Evolutionary conservation across 179 eudicot species (phyloP).

Genomic region (Silene coronaria): DNA sequence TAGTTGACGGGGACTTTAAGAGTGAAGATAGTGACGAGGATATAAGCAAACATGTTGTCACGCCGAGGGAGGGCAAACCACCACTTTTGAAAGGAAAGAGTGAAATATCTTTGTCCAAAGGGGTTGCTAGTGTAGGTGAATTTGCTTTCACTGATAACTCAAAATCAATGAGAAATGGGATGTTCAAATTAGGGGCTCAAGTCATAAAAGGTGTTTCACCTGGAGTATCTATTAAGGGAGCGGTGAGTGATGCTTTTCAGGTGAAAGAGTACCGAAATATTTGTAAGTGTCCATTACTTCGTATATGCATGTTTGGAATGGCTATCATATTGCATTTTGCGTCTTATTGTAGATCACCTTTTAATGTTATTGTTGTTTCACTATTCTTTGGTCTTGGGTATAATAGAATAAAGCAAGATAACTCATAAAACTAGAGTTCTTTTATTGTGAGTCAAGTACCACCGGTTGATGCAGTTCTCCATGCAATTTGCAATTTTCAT

Average conservation of each 20-base stretch:
- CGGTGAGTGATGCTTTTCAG: constrained; percentile 15
- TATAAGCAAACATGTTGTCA: constrained; percentile 6
- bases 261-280: constrained; percentile 23
- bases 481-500: no score
- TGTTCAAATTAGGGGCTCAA: constrained; percentile 22
- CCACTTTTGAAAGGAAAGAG: constrained; percentile 15
- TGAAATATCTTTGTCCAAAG: constrained; percentile 1
- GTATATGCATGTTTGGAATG: neutral
- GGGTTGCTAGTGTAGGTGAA: constrained; percentile 11
- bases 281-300: constrained; percentile 10
- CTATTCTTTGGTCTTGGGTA: neutral
- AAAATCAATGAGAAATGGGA: constrained; percentile 10
- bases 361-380: neutral
- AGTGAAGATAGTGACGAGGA: constrained; percentile 8
- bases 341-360: neutral
- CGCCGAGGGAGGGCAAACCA: constrained; percentile 11
- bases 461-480: no score
- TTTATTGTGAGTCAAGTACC: no score
- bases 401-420: no score
- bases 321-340: neutral
- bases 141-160: constrained; percentile 24
- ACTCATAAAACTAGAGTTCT: no score
- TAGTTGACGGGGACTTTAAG: constrained; percentile 16
- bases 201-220: constrained; percentile 1
- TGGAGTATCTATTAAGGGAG: constrained; percentile 15